Evolutionary conservation across 2,329 filamentous ascomycete species (phyloP), one percentile per base, ranked within the genome.

Genomic region (Macrophomina phaseolina): DNA sequence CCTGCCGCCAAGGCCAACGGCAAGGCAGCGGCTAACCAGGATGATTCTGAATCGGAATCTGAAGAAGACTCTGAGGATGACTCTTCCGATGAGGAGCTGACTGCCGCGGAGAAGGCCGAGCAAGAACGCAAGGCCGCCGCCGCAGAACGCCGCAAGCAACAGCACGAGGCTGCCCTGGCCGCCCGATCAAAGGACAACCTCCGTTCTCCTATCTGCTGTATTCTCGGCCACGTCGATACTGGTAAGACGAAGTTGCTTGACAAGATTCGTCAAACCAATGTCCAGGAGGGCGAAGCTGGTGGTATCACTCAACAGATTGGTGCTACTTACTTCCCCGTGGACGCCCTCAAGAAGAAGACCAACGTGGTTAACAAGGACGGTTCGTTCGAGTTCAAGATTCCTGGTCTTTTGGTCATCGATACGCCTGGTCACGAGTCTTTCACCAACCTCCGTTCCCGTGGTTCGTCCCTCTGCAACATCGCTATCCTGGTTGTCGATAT

Each of bases 371-470:
- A 99, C 85, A 86, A 88, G 75, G 93, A 99, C 76, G 89, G 90
- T 74, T 86, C 86, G 66, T 97, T 99, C 79, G 92, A 97, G 69
- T 96, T 97, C 87, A 99, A 97, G 84, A 92, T 99, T 28, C 96
- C 95, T 52, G 95, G 95, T 86, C 88, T 99, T 65, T 83, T 99
- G 71, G 89, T 99, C 75, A 99, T 99, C 76, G 95, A 99, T 82
- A 99, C 95, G 0, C 96, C 95, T 75, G 95, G 95, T 83, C 95
- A 99, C 93, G 95, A 99, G 88, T 99, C 95, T 75, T 99, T 99
- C 88, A 97, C 94, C 70, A 99, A 99, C 82, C 83, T 99, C 71
- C 91, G 96, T 76, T 97, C 94, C 72, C 90, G 96, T 82, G 95
- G 95, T 82, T 98, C 95, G 48, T 98, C 94, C 14, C 91, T 99